Base-by-base conservation (phyloP, 179 eudicot genomes). In the Beta macrorhiza region DNA sequence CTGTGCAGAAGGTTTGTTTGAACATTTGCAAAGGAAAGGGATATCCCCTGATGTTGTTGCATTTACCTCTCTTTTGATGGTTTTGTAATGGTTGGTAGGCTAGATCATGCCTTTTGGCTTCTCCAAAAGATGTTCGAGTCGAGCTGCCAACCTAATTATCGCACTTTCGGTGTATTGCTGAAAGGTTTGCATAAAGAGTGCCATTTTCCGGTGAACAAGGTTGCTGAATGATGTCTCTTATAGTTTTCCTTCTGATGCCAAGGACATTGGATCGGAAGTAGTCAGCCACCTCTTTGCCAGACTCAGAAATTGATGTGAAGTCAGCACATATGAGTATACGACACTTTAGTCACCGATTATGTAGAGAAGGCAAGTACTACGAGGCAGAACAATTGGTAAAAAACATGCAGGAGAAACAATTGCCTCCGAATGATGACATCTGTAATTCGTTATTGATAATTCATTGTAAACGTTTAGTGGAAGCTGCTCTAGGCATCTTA, bases 31-130 rank as follows among this genome's bases (percentile, higher is more conserved):
- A 64, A 82, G 53, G 44, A 89, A 87, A 81, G 88, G 92, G 72
- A 78, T 91, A 61, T 68, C 80, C 83, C 92, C 93, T 67, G 97
- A 91, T 86, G 87, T 81, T 64, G 93, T 91, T 81, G 82, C 91
- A 29, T 93, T 82, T 87, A 91, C 91, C 63, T 87, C 91, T 67
- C 82, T 92, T 59, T 92, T 64, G 89, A 89, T 85, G 97, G 97
- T 47, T 88, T 82, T 85, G 90, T 92, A 51, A 81, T 72, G 83
- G 77, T 82, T 32, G 90, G 86, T 82, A 87, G 87, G 78, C 72
- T 91, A 73, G 88, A 89, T 81, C 84, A 81, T 85, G 93, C 97
- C 59, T 89, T 92, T 87, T 88, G 45, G 29, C 84, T 92, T 81
- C 76, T 90, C 76, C 75, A 76, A 63, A 82, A 80, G 67, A 92